phyloP scores from a whole-genome alignment of 2,329 filamentous ascomycete genomes.

The Arthroderma sp. region DNA sequence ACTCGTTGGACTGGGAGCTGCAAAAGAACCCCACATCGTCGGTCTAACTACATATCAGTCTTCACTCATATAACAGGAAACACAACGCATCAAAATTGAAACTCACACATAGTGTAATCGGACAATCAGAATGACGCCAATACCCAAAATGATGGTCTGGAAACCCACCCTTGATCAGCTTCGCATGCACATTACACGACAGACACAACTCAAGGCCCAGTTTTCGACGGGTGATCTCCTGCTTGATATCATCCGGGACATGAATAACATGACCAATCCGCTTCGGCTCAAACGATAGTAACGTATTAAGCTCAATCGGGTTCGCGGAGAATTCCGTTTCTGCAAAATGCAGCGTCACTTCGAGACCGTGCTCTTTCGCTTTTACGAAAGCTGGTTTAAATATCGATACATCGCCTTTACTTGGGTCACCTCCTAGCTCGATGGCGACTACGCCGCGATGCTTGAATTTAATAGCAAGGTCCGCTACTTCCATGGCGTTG shows the following conservation, averaged over 20 bases:
- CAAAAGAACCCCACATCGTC: conserved; percentile 76
- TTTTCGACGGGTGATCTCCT: conserved; percentile 39
- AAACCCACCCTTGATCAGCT: conserved; percentile 54
- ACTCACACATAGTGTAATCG: conserved; percentile 57
- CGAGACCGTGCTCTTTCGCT: conserved; percentile 44
- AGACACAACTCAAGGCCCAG: conserved; percentile 64
- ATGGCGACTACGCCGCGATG: conserved; percentile 52
- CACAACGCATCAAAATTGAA: neutral
- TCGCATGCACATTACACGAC: conserved; percentile 67
- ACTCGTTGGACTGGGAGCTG: conserved; percentile 64
- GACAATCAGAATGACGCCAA: conserved; percentile 49
- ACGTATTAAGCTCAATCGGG: conserved; percentile 46
- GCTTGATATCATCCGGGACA: conserved; percentile 48
- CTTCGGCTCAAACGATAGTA: conserved; percentile 54
- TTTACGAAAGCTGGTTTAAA: conserved; percentile 47
- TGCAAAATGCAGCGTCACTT: conserved; percentile 65
- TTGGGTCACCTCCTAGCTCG: conserved; percentile 67
- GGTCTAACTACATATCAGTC: conserved; percentile 39
- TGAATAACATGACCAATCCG: conserved; percentile 70
- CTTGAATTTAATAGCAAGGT: conserved; percentile 46
- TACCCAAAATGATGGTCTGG: conserved; percentile 63
- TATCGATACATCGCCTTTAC: conserved; percentile 45
- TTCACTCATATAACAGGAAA: neutral
- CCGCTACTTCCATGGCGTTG: conserved; percentile 51
- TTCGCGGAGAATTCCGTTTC: conserved; percentile 49